Evolutionary conservation across 495 filamentous ascomycete species (phyloP).

Genomic region (Xylaria nigripes): DNA sequence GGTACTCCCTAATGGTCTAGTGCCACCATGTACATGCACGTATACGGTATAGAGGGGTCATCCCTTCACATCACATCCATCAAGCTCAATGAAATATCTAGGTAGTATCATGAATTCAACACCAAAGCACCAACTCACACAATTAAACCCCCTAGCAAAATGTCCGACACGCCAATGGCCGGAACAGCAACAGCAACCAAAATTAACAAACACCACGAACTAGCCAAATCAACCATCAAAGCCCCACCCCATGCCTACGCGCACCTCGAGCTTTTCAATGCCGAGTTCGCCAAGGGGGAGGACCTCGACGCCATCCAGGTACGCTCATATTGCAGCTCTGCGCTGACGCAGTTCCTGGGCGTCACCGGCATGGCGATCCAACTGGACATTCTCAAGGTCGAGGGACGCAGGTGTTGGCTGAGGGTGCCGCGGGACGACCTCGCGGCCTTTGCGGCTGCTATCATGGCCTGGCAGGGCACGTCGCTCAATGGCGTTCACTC

Average conservation of each 20-base stretch:
- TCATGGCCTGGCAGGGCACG: slow-evolving; percentile 60
- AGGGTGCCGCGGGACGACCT: slow-evolving; percentile 65
- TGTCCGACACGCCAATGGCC: slow-evolving; percentile 10
- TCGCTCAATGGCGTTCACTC: slow-evolving; percentile 33
- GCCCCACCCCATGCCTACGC: slow-evolving; percentile 34
- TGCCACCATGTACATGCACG: not conserved
- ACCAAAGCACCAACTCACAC: no score
- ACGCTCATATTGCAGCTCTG: slow-evolving; percentile 61
- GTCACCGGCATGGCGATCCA: slow-evolving; percentile 65
- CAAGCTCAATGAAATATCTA: not conserved
- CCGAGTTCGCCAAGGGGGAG: slow-evolving; percentile 2
- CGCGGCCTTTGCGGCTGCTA: slow-evolving; percentile 47
- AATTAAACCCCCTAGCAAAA: not conserved
- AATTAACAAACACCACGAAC: slow-evolving; percentile 24
- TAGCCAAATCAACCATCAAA: slow-evolving; percentile 30
- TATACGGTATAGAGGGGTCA: slow-evolving; percentile 2
- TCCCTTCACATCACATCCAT: no score
- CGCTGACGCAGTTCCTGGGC: slow-evolving; percentile 74
- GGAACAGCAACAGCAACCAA: slow-evolving; percentile 3
- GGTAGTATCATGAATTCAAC: no score
- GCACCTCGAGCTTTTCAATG: slow-evolving; percentile 28
- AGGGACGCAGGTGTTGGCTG: slow-evolving; percentile 55
- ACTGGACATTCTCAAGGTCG: slow-evolving; percentile 68
- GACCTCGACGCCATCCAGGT: slow-evolving; percentile 65
- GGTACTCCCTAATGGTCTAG: no score